Conservation (phyloP, 192 early-diverging fungal species). For the Coemansia sp. region DNA sequence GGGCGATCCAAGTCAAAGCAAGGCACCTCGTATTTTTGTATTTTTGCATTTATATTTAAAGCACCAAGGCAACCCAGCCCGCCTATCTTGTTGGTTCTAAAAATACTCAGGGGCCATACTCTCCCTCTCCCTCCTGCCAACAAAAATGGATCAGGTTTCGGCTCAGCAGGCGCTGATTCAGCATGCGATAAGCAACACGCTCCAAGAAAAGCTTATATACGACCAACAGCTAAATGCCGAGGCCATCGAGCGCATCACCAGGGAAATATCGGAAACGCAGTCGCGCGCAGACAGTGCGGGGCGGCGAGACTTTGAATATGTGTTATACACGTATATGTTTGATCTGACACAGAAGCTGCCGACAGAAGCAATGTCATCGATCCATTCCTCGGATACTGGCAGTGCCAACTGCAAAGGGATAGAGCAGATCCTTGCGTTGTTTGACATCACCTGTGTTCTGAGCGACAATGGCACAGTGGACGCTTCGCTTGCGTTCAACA, state of each 20-base stretch:
- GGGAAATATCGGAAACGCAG: not conserved
- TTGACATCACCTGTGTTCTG: slow-evolving; percentile 31
- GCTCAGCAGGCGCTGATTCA: slow-evolving; percentile 3
- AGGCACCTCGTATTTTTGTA: not conserved
- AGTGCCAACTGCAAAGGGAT: not conserved
- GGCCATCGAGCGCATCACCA: slow-evolving; percentile 7
- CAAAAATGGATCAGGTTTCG: not conserved
- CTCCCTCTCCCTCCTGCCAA: no score
- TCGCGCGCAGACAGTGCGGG: not conserved
- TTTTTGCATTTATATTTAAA: not conserved
- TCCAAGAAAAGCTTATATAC: slow-evolving; percentile 3
- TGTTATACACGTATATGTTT: slow-evolving; percentile 26
- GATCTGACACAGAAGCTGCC: slow-evolving; percentile 26
- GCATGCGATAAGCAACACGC: slow-evolving; percentile 3
- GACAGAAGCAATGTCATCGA: not conserved
- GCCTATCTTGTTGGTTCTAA: no score
- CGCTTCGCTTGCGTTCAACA: slow-evolving; percentile 29
- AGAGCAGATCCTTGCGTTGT: slow-evolving; percentile 8
- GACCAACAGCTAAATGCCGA: not conserved
- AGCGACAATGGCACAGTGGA: slow-evolving; percentile 27
- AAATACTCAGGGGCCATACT: no score
- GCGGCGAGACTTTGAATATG: slow-evolving; percentile 32
- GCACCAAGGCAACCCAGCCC: no score
- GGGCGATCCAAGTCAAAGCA: no score
- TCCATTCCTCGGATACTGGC: not conserved